These are phyloP conservation scores for Diaporthe citriasiana DNA, from an alignment of 2,329 filamentous ascomycete species.

Conservation along the genomic window DNA sequence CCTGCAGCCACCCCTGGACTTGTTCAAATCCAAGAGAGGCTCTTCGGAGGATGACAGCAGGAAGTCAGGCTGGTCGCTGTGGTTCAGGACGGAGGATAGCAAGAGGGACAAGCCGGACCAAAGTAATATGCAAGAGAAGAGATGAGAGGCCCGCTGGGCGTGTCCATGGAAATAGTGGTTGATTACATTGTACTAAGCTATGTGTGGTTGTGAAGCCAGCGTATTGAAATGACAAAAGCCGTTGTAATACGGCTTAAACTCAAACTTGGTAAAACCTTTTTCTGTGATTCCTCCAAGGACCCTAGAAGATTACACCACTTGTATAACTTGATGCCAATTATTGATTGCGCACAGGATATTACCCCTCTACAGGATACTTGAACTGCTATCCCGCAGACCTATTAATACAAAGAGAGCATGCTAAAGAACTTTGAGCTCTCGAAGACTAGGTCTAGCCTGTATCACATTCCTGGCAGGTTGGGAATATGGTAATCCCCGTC, in stretches of 20 bases:
- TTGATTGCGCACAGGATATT: too few relatives aligned
- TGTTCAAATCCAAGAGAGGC: conserved; percentile 37
- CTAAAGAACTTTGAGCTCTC: too few relatives aligned
- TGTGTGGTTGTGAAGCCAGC: conserved; percentile 6
- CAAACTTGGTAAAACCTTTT: background rate
- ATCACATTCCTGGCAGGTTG: too few relatives aligned
- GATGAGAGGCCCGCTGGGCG: conserved; percentile 26
- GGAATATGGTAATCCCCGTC: too few relatives aligned
- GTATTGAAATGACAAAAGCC: background rate
- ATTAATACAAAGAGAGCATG: too few relatives aligned
- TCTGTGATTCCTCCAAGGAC: too few relatives aligned
- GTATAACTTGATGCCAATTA: too few relatives aligned
- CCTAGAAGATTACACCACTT: too few relatives aligned
- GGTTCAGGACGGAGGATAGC: conserved; percentile 36
- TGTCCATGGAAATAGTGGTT: conserved; percentile 18
- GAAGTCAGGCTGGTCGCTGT: conserved; percentile 37
- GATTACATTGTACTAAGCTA: background rate
- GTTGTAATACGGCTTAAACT: background rate
- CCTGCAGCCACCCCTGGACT: conserved; percentile 36
- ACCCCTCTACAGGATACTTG: too few relatives aligned
- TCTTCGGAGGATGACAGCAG: conserved; percentile 27
- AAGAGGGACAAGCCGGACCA: conserved; percentile 3
- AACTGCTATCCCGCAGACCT: too few relatives aligned
- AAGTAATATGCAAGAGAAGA: conserved; percentile 13
- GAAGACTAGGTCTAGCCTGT: too few relatives aligned